phyloP scores from a whole-genome alignment of 306 rosid genomes.

The Cucumis cinereus region DNA sequence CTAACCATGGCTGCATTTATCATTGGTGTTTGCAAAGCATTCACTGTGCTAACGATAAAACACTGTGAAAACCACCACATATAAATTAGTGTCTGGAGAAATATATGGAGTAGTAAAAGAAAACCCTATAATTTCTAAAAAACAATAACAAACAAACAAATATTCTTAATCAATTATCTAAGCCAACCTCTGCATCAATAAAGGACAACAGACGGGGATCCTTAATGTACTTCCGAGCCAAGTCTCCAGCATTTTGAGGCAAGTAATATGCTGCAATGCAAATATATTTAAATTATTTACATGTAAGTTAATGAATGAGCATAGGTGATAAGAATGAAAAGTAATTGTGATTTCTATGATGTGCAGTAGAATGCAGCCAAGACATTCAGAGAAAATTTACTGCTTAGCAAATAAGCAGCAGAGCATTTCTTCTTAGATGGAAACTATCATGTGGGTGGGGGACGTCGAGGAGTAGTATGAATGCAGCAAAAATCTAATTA shows the following conservation, averaged over 20 bases:
- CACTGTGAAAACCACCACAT: constrained; percentile 42
- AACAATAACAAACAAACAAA: neutral
- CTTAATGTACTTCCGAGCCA: constrained; percentile 75
- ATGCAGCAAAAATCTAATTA: neutral
- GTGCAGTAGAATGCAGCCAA: neutral
- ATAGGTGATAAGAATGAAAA: constrained; percentile 3
- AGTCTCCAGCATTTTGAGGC: constrained; percentile 90
- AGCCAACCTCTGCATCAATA: constrained; percentile 89
- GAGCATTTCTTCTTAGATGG: neutral
- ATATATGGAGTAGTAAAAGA: neutral
- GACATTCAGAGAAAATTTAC: constrained; percentile 7
- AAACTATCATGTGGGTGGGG: no score
- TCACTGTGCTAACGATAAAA: constrained; percentile 93
- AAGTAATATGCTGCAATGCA: constrained; percentile 70
- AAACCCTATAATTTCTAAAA: neutral
- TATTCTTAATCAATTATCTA: neutral
- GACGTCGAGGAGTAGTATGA: neutral
- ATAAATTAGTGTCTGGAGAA: constrained; percentile 5
- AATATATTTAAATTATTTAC: neutral
- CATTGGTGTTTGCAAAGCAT: constrained; percentile 93
- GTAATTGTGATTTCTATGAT: neutral
- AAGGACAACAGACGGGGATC: constrained; percentile 75
- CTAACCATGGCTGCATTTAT: constrained; percentile 94
- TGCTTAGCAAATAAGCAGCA: neutral
- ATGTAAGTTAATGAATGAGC: neutral